Conservation (phyloP, 345 rosid genomes). For the Syzygium grande region DNA sequence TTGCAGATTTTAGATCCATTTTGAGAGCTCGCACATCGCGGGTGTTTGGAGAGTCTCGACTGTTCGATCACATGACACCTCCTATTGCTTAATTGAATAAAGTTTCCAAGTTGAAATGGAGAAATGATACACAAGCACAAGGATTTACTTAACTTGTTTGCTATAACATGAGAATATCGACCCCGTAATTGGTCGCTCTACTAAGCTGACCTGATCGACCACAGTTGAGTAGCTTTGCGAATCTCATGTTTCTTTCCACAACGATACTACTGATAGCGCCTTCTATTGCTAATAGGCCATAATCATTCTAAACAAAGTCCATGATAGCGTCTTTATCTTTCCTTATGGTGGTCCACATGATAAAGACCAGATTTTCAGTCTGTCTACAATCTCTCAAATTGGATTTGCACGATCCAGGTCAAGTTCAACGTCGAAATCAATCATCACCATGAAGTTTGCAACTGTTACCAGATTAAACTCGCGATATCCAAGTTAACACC, state of each 20-base stretch:
- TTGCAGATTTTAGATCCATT: not conserved
- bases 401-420: not conserved
- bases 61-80: not conserved
- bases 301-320: not conserved
- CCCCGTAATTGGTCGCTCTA: accelerated
- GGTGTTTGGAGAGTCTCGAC: not conserved
- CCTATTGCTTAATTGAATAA: not conserved
- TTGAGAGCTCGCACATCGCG: not conserved
- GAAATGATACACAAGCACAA: not conserved
- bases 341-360: not conserved
- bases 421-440: not conserved
- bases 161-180: not conserved
- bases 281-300: not conserved
- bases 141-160: not conserved
- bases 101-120: not conserved
- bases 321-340: not conserved
- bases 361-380: not conserved
- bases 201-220: not conserved
- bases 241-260: not conserved
- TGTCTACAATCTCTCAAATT: not conserved
- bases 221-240: not conserved
- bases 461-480: not conserved
- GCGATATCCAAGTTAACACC: not conserved
- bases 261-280: not conserved
- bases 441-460: not conserved